A percentile compares a stretch with the other conserved stretches of the same genome.
These are phyloP conservation scores for Alternaria solani DNA, from an alignment of 2,329 filamentous ascomycete genomes.

Conservation along the genomic window DNA sequence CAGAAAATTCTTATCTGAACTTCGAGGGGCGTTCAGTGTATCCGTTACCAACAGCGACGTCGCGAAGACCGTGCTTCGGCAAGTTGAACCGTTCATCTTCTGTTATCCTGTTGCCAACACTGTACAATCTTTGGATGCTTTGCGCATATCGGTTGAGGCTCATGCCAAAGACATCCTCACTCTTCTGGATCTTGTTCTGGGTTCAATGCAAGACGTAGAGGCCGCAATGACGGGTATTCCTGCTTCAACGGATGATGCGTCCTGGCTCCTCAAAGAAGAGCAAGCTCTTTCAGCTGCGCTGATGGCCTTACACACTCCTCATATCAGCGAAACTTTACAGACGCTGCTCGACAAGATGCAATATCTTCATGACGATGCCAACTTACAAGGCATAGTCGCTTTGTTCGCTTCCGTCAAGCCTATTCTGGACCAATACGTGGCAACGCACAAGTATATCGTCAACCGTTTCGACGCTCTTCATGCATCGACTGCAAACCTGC, in stretches of 20 bases:
- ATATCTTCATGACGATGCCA: constrained; percentile 49
- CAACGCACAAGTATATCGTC: constrained; percentile 67
- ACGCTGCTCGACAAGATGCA: constrained; percentile 58
- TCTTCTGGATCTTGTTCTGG: constrained; percentile 78
- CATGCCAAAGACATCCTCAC: constrained; percentile 68
- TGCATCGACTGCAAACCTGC: constrained; percentile 74
- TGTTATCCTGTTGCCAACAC: constrained; percentile 12
- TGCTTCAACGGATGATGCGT: constrained; percentile 65
- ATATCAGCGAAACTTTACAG: constrained; percentile 60
- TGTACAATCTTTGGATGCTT: constrained; percentile 3
- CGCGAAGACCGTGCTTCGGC: constrained; percentile 56
- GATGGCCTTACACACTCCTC: constrained; percentile 66
- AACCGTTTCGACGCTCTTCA: constrained; percentile 70
- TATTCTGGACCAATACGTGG: constrained; percentile 76
- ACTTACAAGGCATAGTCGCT: constrained; percentile 61
- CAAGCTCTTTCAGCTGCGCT: constrained; percentile 54
- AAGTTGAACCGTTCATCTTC: constrained; percentile 71
- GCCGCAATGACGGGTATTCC: constrained; percentile 65
- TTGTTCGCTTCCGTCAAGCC: constrained; percentile 71
- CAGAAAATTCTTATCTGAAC: constrained; percentile 19
- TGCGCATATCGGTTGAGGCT: constrained; percentile 39
- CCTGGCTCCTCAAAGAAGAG: constrained; percentile 68
- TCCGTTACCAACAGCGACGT: constrained; percentile 37
- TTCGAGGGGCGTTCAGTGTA: constrained; percentile 25
- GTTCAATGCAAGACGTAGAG: constrained; percentile 77